phyloP scores from a whole-genome alignment of 805 yeast species.

The Candida parachauliodes region DNA sequence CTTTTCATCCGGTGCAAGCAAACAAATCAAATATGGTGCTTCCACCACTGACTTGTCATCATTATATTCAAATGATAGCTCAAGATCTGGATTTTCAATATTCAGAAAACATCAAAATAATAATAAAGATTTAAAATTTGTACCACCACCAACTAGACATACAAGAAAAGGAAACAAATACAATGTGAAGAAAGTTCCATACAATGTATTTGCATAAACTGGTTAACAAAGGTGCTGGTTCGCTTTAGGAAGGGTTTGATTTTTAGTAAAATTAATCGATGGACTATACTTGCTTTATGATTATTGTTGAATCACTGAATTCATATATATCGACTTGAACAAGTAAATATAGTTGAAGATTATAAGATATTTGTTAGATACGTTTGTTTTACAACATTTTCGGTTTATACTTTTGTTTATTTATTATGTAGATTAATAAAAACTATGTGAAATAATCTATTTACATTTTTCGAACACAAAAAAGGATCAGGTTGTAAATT shows the following conservation, averaged over 20 bases:
- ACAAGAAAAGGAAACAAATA: conserved; percentile 21
- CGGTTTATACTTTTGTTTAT: background rate
- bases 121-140: conserved; percentile 5
- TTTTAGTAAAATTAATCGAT: background rate
- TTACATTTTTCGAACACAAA: too few relatives aligned
- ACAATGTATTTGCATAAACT: conserved; percentile 14
- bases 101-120: conserved; percentile 12
- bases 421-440: too few relatives aligned
- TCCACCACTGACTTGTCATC: conserved; percentile 11
- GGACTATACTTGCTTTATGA: background rate
- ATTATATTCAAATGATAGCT: conserved; percentile 15
- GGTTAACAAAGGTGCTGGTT: background rate
- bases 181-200: conserved; percentile 21
- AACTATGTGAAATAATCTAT: too few relatives aligned
- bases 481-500: too few relatives aligned
- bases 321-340: conserved; percentile 1
- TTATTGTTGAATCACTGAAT: background rate
- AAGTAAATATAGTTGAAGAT: too few relatives aligned
- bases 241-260: background rate
- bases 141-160: conserved; percentile 8
- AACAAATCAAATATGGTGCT: conserved; percentile 3
- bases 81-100: conserved; percentile 23
- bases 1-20: conserved; percentile 3
- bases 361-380: too few relatives aligned
- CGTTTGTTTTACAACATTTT: too few relatives aligned